Base-by-base conservation (phyloP, 441 rosid species). In the Raphanus hybrid region DNA sequence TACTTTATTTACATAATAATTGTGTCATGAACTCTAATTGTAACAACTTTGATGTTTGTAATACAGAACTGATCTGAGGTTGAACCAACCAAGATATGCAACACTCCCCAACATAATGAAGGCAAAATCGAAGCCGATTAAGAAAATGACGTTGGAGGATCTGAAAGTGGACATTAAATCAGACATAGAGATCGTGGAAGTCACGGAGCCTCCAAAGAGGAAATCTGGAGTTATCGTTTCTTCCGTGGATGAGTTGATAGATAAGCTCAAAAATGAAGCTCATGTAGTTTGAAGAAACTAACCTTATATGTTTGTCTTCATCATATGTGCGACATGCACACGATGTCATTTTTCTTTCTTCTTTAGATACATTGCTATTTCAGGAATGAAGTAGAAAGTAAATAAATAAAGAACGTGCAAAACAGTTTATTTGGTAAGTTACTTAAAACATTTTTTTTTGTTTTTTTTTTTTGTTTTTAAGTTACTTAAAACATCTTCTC, bases 41-140 rank as follows among this genome's bases (percentile, higher is more conserved):
- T 41, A 12, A 16, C 11, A 27, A 10, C 62, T 37, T 43, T 70
- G 67, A n/a, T 54, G 7, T 50, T 23, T 32, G 5, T 14, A 52
- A 8, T 78, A 88, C 94, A 94, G 97, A 57, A 91, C 97, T 27
- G 97, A 94, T 82, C 77, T 94, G 85, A 88, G 98, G 84, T 85
- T 94, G 78, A 94, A 94, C 87, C 96, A 94, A 74, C 98, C 98
- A 9, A 88, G 98, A 72, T 92, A 94, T 52, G 99, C 99, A 3
- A 90, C 99, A 3, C 95, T 94, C 26, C 97, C 99, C 9, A 94
- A 92, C 84, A 94, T 92, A 71, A 91, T 94, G 99, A 94, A 94
- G 82, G 98, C 98, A 0, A 94, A 91, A 81, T 91, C 96, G 0
- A 92, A 92, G 85, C 88, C 80, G 16, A 86, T 94, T 48, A 91